Evolutionary conservation across 257 asterid species (phyloP).

Genomic region (Mitragyna speciosa): DNA sequence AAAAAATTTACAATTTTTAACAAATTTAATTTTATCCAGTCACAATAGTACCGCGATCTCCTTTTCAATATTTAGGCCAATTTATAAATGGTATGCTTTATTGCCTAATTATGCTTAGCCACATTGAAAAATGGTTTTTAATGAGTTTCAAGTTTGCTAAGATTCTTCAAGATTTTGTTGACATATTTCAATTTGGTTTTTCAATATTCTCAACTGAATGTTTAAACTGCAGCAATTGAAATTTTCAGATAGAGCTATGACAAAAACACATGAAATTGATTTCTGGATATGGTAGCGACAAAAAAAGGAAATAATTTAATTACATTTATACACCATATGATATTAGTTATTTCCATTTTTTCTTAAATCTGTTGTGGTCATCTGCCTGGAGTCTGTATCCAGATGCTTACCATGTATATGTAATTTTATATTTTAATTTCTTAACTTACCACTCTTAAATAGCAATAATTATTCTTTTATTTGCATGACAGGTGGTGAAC

Average conservation of each 20-base stretch:
- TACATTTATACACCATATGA: neutral
- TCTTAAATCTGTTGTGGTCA: neutral
- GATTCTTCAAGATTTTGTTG: neutral
- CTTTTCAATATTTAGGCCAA: neutral
- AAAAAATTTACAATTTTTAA: neutral
- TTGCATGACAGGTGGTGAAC: neutral
- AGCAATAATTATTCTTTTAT: neutral
- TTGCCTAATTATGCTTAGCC: neutral
- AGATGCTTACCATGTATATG: neutral
- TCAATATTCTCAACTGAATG: neutral
- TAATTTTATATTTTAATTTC: neutral
- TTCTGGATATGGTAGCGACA: neutral
- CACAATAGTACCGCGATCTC: neutral
- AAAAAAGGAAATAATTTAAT: neutral
- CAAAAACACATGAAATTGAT: neutral
- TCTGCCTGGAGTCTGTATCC: neutral
- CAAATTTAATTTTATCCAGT: neutral
- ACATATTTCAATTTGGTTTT: neutral
- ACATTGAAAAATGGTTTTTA: neutral
- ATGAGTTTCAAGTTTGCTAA: neutral
- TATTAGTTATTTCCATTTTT: neutral
- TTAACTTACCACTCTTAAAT: neutral
- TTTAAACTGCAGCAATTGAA: neutral
- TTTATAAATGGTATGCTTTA: neutral
- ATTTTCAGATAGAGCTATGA: neutral